These are phyloP conservation scores for Phytophthora agathidicida DNA, from an alignment of 352 stramenopile genomes.

Conservation along the genomic window DNA sequence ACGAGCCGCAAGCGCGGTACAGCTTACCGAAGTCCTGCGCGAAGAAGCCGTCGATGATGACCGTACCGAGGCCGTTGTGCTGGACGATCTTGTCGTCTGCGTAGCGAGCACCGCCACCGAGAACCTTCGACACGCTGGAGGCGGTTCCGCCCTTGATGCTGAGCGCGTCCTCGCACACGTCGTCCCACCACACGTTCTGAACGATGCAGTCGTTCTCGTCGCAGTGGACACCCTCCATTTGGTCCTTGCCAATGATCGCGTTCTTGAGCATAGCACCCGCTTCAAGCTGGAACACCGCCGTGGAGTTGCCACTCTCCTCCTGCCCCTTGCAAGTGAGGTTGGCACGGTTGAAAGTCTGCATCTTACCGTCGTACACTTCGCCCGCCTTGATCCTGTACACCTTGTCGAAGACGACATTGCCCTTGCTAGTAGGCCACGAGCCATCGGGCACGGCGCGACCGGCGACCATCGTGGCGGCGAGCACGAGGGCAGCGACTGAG, in stretches of 20 bases:
- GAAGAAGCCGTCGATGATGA: conserved; percentile 32
- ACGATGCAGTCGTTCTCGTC: conserved; percentile 28
- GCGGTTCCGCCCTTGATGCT: conserved; percentile 46
- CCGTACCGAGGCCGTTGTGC: conserved; percentile 41
- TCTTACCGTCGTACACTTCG: conserved; percentile 52
- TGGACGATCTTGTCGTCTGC: conserved; percentile 65
- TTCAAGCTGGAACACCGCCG: conserved; percentile 52
- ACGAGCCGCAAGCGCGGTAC: conserved; percentile 27
- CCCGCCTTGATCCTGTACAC: conserved; percentile 44
- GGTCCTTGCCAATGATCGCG: conserved; percentile 61
- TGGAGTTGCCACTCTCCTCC: conserved; percentile 30
- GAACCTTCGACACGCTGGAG: conserved; percentile 35
- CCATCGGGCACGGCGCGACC: conserved; percentile 34
- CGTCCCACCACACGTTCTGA: conserved; percentile 33
- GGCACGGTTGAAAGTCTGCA: conserved; percentile 33
- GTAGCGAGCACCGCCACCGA: conserved; percentile 48
- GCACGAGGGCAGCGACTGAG: background rate
- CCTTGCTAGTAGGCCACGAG: conserved; percentile 31
- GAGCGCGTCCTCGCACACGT: conserved; percentile 42
- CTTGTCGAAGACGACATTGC: conserved; percentile 30
- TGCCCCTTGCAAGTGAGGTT: conserved; percentile 49
- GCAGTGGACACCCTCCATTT: conserved; percentile 41
- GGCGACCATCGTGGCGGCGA: conserved; percentile 5
- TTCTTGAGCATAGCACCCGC: conserved; percentile 55
- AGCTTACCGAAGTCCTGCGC: conserved; percentile 26